A percentile compares a stretch with the other conserved stretches of the same genome.
Conservation (phyloP, 1,284 basidiomycete genomes). For the Rhodotorula sp. region DNA sequence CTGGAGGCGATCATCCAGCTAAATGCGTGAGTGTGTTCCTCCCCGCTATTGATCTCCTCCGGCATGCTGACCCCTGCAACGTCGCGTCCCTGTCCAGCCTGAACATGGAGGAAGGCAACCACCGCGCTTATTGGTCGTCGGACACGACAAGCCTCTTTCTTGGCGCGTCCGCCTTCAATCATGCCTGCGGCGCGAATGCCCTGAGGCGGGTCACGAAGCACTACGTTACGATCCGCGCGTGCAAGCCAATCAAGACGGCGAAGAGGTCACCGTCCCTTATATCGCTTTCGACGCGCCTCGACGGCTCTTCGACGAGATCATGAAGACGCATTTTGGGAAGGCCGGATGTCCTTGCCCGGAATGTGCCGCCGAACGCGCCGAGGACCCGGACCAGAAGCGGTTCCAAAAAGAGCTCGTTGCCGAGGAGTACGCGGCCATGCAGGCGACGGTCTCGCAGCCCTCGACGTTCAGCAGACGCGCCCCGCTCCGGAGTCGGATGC, state of each 20-base stretch:
- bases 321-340: background rate
- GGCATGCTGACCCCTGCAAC: too few species aligned
- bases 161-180: slow-evolving; percentile 49
- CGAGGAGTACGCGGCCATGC: background rate
- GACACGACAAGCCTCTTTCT: slow-evolving; percentile 43
- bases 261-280: slow-evolving; percentile 9
- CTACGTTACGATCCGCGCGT: slow-evolving; percentile 41
- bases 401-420: background rate
- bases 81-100: background rate
- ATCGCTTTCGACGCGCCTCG: background rate
- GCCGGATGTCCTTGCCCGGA: background rate
- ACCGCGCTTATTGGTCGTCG: background rate
- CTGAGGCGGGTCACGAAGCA: slow-evolving; percentile 42
- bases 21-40: background rate
- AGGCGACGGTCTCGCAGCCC: background rate
- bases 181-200: slow-evolving; percentile 47
- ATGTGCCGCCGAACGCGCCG: background rate
- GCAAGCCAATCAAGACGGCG: slow-evolving; percentile 12
- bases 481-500: background rate
- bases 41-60: too few species aligned
- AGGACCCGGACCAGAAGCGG: background rate
- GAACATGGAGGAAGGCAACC: too few species aligned
- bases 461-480: too few species aligned
- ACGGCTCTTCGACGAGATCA: background rate
- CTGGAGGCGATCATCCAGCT: slow-evolving; percentile 2